These are phyloP conservation scores for Kalaharituber pfeilii DNA, from an alignment of 2,329 filamentous ascomycete species.

Conservation along the genomic window DNA sequence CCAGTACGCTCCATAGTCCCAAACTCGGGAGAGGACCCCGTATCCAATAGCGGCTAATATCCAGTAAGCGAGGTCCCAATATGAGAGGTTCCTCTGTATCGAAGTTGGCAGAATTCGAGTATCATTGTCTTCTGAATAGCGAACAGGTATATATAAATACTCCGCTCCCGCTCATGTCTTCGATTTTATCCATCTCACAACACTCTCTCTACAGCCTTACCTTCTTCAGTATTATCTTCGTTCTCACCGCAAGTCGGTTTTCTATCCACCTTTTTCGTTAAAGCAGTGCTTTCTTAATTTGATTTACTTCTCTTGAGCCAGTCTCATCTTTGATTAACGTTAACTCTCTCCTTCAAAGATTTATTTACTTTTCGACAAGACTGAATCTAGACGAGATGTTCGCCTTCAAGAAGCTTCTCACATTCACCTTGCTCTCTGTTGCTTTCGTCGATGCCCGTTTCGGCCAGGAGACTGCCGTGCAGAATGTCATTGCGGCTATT, in stretches of 20 bases:
- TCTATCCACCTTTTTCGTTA: background rate
- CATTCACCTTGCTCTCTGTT: conserved; percentile 31
- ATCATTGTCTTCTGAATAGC: background rate
- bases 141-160: background rate
- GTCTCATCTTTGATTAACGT: background rate
- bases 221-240: background rate
- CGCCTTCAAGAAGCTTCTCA: conserved; percentile 27
- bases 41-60: too few species aligned
- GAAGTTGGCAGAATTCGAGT: background rate
- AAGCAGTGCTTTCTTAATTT: background rate
- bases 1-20: too few species aligned
- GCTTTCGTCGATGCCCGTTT: conserved; percentile 42
- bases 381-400: conserved; percentile 29
- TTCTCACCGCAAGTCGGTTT: background rate
- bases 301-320: background rate
- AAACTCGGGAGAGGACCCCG: too few species aligned
- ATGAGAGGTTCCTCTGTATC: too few species aligned
- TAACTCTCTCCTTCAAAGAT: background rate
- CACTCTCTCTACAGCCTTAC: background rate
- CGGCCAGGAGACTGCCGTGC: conserved; percentile 37
- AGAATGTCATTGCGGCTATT: conserved; percentile 39
- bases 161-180: background rate
- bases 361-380: background rate
- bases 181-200: background rate
- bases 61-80: too few species aligned